Base-by-base conservation (phyloP, 208 protist species). In the Leishmania guyanensis region DNA sequence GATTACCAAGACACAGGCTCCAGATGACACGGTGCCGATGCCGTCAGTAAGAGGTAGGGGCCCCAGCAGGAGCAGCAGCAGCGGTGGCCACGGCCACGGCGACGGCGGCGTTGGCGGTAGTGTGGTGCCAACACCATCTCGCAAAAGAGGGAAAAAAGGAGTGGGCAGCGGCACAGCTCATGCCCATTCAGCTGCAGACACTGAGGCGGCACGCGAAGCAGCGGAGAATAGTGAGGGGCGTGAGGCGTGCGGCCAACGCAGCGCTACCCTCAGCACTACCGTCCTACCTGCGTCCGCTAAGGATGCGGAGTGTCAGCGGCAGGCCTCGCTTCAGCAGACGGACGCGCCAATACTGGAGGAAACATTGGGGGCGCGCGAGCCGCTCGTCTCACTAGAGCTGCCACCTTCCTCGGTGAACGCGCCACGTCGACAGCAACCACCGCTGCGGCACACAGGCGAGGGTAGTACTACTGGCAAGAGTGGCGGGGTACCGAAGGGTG, bases 91-190 rank as follows among this genome's bases (percentile, higher is more conserved):
- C 39, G 54, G 22, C 33, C 74, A 5, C 29, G 39, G 50, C 5
- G 36, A 77, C 33, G 56, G 36, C 39, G 39, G 22, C 33, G 66
- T 29, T 72, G 50, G 58, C 14, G 12, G 58, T 33, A 65, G 64
- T 81, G 58, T 48, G 8, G 75, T 77, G 58, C 50, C 75, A 68
- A 54, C 54, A 62, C 71, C n/a, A 46, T 85, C 74, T 50, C 76
- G 81, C 2, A 85, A 78, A 50, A 79, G 36, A 36, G 70, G 62
- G 58, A 85, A 77, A 39, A 77, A 65, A 43, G 43, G 33, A 51
- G 70, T 50, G 46, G 81, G 68, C 39, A 77, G 33, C 39, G 74
- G 60, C 3, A 65, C 81, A 14, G 80, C 74, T 50, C 74, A 65
- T 75, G 75, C 68, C 10, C 72, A 53, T 29, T 76, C 75, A 1